Conservation (phyloP, 2,329 filamentous ascomycete species). For the Dendryphion nanum region DNA sequence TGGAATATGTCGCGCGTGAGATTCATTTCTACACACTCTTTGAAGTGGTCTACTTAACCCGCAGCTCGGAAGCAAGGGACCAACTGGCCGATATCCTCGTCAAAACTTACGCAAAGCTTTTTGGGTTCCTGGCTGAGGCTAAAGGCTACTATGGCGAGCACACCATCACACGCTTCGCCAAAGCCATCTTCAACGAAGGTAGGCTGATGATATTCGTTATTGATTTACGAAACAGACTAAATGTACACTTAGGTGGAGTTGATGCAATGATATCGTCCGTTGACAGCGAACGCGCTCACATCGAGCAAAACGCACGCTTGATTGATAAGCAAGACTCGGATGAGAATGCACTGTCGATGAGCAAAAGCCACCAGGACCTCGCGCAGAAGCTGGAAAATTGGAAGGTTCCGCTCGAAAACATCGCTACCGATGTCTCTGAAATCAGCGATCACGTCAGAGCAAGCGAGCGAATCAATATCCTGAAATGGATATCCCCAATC, state of each 20-base stretch:
- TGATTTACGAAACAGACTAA: no score
- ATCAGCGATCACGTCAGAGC: not conserved
- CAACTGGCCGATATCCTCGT: conserved; percentile 1
- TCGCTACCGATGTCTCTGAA: not conserved
- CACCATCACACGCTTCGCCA: not conserved
- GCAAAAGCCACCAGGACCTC: not conserved
- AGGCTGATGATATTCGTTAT: not conserved
- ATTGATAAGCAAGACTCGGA: conserved; percentile 1
- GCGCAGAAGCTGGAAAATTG: not conserved
- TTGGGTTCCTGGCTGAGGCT: not conserved
- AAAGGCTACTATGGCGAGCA: conserved; percentile 1
- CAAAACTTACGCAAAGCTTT: not conserved
- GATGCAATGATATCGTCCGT: not conserved
- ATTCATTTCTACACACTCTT: conserved; percentile 2
- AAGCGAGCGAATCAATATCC: not conserved
- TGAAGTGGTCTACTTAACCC: not conserved
- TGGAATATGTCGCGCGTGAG: conserved; percentile 1
- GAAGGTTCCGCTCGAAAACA: not conserved
- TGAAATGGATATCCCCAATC: no score
- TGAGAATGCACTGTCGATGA: not conserved
- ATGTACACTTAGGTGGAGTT: no score
- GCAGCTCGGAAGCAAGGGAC: not conserved
- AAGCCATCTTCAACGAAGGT: not conserved
- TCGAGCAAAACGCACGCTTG: conserved; percentile 2
- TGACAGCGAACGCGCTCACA: not conserved